These are phyloP conservation scores for Apiotrichum montevideense DNA, from an alignment of 1,284 basidiomycete genomes.

Conservation along the genomic window DNA sequence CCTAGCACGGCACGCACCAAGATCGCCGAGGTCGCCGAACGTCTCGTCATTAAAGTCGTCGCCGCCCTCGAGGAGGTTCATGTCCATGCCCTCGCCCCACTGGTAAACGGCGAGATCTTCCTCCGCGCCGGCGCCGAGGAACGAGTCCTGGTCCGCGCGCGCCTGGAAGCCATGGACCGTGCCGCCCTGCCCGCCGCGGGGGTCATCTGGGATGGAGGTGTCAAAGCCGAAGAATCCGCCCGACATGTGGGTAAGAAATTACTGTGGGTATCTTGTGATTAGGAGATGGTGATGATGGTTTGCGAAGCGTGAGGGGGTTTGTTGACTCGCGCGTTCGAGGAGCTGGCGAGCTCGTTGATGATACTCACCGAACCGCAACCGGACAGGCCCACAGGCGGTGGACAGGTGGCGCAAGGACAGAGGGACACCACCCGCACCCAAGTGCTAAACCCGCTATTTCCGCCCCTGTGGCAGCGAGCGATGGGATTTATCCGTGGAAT, in stretches of 20 bases:
- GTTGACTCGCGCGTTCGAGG: no score
- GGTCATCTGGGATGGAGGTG: conserved; percentile 30
- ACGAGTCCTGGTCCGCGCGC: conserved; percentile 22
- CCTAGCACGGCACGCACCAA: conserved; percentile 55
- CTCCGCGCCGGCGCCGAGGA: conserved; percentile 49
- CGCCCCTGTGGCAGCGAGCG: no score
- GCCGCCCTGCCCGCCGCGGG: conserved; percentile 10
- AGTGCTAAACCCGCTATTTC: no score
- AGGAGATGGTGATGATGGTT: background rate
- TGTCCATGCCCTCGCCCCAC: conserved; percentile 69
- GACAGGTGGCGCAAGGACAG: no score
- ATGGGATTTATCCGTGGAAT: no score
- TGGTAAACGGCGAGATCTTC: conserved; percentile 59
- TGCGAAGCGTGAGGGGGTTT: no score
- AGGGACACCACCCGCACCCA: no score
- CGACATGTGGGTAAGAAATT: conserved; percentile 30
- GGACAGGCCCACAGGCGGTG: no score
- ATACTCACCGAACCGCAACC: no score
- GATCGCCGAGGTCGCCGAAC: conserved; percentile 64
- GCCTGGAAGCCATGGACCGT: conserved; percentile 13
- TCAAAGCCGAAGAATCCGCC: conserved; percentile 47
- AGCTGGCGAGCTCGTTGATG: no score
- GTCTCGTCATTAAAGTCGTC: conserved; percentile 95
- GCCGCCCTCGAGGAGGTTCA: conserved; percentile 78
- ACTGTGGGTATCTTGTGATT: background rate